A percentile compares a stretch with the other conserved stretches of the same genome.
Conservation (phyloP, 148 eudicot species). For the Diospyros kaki region DNA sequence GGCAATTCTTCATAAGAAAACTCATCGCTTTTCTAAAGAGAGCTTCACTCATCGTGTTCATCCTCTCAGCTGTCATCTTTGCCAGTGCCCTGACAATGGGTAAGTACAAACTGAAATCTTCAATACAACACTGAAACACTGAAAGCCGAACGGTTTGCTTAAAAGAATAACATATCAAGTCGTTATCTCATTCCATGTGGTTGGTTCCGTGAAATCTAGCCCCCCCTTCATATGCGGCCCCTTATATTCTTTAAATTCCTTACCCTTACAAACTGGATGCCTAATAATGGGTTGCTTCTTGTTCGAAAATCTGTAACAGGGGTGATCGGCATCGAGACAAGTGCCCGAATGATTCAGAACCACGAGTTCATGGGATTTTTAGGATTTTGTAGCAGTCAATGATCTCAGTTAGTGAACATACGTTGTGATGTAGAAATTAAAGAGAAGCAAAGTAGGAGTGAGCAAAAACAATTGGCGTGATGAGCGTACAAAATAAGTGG, state of each 20-base stretch:
- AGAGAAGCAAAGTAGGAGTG: not conserved
- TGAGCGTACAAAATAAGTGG: not conserved
- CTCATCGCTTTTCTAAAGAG: conserved; percentile 62
- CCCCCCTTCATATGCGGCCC: not conserved
- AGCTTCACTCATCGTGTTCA: conserved; percentile 87
- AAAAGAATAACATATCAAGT: too few species aligned
- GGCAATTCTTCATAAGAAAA: conserved; percentile 82
- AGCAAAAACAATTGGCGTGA: not conserved
- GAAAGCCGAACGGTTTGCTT: too few species aligned
- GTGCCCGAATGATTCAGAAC: conserved; percentile 56
- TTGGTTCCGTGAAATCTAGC: too few species aligned
- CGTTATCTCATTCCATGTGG: too few species aligned
- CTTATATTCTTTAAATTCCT: not conserved
- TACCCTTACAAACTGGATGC: not conserved
- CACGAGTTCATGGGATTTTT: conserved; percentile 91
- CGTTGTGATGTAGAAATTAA: not conserved
- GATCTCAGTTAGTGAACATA: conserved; percentile 3
- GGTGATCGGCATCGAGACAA: conserved; percentile 65
- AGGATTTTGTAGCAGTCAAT: conserved; percentile 72
- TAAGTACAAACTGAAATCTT: conserved; percentile 20
- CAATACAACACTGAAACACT: too few species aligned
- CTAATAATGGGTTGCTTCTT: conserved; percentile 1
- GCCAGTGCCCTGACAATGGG: conserved; percentile 97
- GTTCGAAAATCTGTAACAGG: conserved; percentile 38
- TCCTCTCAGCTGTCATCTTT: conserved; percentile 84